Evolutionary conservation across 1,139 yeast species (phyloP).

Genomic region (Sugiyamaella xylanicola): DNA sequence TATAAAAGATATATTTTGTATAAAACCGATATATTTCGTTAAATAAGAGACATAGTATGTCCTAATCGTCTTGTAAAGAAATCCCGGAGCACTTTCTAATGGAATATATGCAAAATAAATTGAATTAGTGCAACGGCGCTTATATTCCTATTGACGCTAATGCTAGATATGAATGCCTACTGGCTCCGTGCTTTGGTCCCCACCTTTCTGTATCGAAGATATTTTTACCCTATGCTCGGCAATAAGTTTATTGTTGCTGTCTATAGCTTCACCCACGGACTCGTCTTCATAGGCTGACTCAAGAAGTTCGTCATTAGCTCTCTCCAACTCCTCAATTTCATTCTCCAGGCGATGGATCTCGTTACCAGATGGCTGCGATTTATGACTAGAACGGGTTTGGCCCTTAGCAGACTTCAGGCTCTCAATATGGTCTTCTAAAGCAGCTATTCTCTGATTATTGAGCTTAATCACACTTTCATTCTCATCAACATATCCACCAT

Average conservation of each 20-base stretch:
- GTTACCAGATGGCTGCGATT: neutral
- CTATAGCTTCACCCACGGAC: conserved; percentile 10
- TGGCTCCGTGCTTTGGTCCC: neutral
- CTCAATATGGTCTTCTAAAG: conserved; percentile 23
- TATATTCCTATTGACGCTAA: no score
- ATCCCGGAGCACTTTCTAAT: no score
- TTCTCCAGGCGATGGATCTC: conserved; percentile 10
- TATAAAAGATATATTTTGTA: no score
- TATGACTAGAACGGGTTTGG: neutral
- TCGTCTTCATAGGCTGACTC: conserved; percentile 15
- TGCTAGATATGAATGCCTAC: conserved; percentile 10
- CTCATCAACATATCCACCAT: conserved; percentile 32
- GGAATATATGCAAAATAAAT: no score
- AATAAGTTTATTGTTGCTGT: conserved; percentile 5
- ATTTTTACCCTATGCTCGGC: conserved; percentile 2
- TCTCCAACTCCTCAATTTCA: conserved; percentile 10
- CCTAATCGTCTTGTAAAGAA: no score
- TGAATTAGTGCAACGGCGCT: no score
- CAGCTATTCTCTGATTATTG: conserved; percentile 30
- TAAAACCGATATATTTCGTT: no score
- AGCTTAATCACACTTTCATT: conserved; percentile 31
- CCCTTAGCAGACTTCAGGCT: conserved; percentile 3
- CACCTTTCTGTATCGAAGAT: neutral
- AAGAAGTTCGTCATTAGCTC: conserved; percentile 14
- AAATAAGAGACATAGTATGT: no score